A percentile compares a stretch with the other conserved stretches of the same genome.
Conservation (phyloP, 2,329 filamentous ascomycete genomes). For the Apiospora koreana region DNA sequence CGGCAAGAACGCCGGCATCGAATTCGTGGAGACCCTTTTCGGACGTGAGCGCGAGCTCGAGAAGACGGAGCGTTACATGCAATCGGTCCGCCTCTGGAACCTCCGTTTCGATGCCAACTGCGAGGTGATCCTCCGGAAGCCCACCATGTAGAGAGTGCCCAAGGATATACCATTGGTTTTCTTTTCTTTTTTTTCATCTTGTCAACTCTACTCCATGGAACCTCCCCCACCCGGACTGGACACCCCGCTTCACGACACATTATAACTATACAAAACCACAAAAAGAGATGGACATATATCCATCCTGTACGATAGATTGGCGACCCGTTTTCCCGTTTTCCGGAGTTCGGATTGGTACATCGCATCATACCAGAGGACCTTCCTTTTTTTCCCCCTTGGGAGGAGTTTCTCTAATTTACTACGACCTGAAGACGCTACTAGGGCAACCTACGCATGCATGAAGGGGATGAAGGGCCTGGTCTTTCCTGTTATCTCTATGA, state of each 20-base stretch:
- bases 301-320: constrained; percentile 15
- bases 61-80: constrained; percentile 91
- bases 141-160: constrained; percentile 48
- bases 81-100: constrained; percentile 83
- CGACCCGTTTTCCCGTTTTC: constrained; percentile 14
- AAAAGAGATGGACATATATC: constrained; percentile 12
- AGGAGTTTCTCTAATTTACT: constrained; percentile 12
- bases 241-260: not conserved
- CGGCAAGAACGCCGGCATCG: constrained; percentile 87
- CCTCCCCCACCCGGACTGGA: not conserved
- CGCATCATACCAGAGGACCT: constrained; percentile 15
- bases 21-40: constrained; percentile 96
- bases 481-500: constrained; percentile 11
- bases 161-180: constrained; percentile 6
- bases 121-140: constrained; percentile 76
- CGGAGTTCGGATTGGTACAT: constrained; percentile 11
- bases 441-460: constrained; percentile 14
- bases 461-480: constrained; percentile 7
- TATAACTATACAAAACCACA: constrained; percentile 7
- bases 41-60: constrained; percentile 87
- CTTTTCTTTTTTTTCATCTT: constrained; percentile 6
- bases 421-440: constrained; percentile 10
- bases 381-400: constrained; percentile 11
- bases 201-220: not conserved
- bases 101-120: constrained; percentile 96